Conservation (phyloP, 2,329 filamentous ascomycete genomes). For the Ophiostoma sp. region DNA sequence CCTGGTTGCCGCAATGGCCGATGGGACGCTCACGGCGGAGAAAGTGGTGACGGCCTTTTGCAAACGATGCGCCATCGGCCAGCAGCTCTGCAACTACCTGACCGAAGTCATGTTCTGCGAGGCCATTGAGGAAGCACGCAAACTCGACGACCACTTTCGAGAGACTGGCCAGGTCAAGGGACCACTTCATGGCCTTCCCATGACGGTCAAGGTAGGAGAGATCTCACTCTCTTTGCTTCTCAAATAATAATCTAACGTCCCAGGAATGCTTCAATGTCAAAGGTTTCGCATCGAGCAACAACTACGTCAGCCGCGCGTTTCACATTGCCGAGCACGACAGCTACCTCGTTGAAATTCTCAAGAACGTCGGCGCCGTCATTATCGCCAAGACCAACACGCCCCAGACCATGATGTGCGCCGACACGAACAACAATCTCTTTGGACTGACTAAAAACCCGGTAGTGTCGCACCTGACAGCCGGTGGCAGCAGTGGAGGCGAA, state of each 20-base stretch:
- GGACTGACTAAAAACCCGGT: conserved; percentile 39
- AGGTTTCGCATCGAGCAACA: background rate
- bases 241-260: too few species aligned
- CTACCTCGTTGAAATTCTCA: conserved; percentile 15
- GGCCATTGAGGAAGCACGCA: background rate
- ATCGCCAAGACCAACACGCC: conserved; percentile 32
- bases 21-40: background rate
- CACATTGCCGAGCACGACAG: background rate
- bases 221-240: too few species aligned
- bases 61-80: background rate
- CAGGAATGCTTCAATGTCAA: background rate
- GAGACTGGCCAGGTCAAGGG: background rate
- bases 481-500: background rate
- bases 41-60: background rate
- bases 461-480: conserved; percentile 22
- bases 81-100: background rate
- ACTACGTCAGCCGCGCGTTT: background rate
- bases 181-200: background rate
- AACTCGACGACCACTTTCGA: background rate
- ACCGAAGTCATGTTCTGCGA: background rate
- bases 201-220: too few species aligned
- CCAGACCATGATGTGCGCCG: conserved; percentile 32
- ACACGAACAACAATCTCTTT: conserved; percentile 41
- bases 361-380: conserved; percentile 33
- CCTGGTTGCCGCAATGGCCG: background rate